Evolutionary conservation across 2,329 filamentous ascomycete species (phyloP).

Genomic region (Saccharata proteae): DNA sequence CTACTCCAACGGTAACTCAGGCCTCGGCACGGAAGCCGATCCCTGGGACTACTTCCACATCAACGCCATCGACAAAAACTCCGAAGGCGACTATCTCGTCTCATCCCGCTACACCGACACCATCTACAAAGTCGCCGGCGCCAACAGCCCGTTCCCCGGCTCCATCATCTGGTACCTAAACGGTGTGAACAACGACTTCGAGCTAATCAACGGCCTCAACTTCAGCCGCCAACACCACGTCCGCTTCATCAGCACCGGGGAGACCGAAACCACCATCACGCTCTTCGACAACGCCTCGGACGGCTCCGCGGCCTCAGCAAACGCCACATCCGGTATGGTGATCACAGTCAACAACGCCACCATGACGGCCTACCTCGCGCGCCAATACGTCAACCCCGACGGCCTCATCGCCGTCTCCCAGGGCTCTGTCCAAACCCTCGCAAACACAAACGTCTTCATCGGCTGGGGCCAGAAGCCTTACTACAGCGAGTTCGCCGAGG

Average conservation of each 20-base stretch:
- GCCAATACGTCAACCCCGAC: conserved; percentile 19
- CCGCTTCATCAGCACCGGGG: conserved; percentile 12
- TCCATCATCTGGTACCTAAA: conserved; percentile 20
- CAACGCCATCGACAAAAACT: conserved; percentile 22
- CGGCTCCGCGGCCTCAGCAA: conserved; percentile 8
- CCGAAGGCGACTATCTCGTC: conserved; percentile 14
- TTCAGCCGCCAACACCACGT: conserved; percentile 15
- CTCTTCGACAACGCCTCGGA: conserved; percentile 27
- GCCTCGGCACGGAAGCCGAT: conserved; percentile 18
- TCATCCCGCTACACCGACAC: conserved; percentile 13
- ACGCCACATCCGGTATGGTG: neutral
- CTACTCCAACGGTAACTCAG: conserved; percentile 26
- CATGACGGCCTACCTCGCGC: conserved; percentile 3
- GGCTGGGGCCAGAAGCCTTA: conserved; percentile 40
- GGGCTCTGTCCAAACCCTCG: conserved; percentile 41
- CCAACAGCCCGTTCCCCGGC: conserved; percentile 11
- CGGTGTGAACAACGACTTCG: conserved; percentile 12
- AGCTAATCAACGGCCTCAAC: conserved; percentile 8
- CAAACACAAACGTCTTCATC: conserved; percentile 41
- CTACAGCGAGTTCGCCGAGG: conserved; percentile 31
- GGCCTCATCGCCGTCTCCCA: conserved; percentile 38
- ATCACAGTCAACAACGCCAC: conserved; percentile 8
- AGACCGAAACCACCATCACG: conserved; percentile 14
- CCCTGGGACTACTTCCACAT: conserved; percentile 25
- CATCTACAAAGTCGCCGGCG: conserved; percentile 13